Conservation (phyloP, 148 eudicot genomes). For the Rhododendron simsii region DNA sequence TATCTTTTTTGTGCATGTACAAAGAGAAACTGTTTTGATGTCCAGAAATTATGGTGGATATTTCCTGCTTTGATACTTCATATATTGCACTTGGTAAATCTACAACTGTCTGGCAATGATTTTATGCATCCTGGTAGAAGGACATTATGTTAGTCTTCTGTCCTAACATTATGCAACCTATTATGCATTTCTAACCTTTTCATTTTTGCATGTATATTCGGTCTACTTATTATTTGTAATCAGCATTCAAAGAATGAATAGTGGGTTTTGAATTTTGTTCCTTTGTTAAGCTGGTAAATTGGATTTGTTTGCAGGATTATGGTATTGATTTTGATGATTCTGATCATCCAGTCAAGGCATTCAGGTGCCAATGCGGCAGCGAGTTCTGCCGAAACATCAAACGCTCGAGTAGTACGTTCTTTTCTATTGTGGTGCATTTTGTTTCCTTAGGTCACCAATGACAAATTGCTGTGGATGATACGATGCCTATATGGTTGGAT, state of each 20-base stretch:
- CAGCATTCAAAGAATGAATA: background rate
- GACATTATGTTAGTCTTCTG: background rate
- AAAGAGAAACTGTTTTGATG: background rate
- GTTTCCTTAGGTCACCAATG: background rate
- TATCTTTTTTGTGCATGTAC: background rate
- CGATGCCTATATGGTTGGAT: background rate
- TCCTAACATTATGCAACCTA: background rate
- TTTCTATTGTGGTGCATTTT: background rate
- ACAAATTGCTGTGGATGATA: background rate
- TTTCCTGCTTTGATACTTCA: background rate
- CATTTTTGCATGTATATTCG: background rate
- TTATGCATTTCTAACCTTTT: background rate
- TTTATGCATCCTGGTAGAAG: background rate
- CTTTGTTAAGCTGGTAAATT: background rate
- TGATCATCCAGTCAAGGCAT: conserved; percentile 60
- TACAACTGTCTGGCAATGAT: background rate
- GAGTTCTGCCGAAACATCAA: conserved; percentile 76
- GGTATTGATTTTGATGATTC: conserved; percentile 81
- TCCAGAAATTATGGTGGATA: background rate
- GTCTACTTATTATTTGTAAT: background rate
- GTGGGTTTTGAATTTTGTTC: background rate
- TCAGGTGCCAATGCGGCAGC: conserved; percentile 80
- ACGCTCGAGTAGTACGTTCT: conserved; percentile 59
- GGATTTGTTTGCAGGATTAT: conserved; percentile 59
- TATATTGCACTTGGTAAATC: background rate